Conservation (phyloP, 2,329 filamentous ascomycete species). For the Incumbomyces delicatus region DNA sequence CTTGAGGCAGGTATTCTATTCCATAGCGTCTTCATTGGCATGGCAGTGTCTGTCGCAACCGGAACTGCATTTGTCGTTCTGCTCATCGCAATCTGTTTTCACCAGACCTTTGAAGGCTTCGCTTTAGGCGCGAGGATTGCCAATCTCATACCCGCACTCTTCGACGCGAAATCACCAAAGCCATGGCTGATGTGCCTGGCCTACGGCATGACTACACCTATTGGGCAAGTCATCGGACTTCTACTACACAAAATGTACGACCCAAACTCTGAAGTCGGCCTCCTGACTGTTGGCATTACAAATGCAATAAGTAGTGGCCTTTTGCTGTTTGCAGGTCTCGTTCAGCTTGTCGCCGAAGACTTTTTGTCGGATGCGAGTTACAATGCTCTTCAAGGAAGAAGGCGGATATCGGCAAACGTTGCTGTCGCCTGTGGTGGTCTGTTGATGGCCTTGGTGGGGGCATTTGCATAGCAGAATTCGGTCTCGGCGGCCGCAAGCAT, state of each 20-base stretch:
- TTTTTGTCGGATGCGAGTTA: slow-evolving; percentile 62
- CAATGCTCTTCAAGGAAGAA: slow-evolving; percentile 45
- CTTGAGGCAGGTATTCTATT: slow-evolving; percentile 78
- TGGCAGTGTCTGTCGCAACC: slow-evolving; percentile 73
- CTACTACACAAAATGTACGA: slow-evolving; percentile 71
- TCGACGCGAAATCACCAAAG: slow-evolving; percentile 60
- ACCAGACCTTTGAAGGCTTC: slow-evolving; percentile 82
- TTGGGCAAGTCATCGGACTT: slow-evolving; percentile 75
- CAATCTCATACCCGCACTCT: slow-evolving; percentile 55
- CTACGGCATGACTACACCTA: slow-evolving; percentile 62
- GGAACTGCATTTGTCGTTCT: slow-evolving; percentile 72
- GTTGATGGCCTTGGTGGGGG: slow-evolving; percentile 58
- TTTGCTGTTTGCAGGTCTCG: slow-evolving; percentile 70
- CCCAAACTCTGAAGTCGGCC: slow-evolving; percentile 62
- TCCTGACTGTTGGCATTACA: slow-evolving; percentile 77
- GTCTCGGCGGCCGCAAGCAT: no score
- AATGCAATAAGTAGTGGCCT: slow-evolving; percentile 76
- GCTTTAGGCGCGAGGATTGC: slow-evolving; percentile 78
- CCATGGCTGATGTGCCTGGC: slow-evolving; percentile 63
- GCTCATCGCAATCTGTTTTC: slow-evolving; percentile 69
- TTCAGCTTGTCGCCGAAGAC: slow-evolving; percentile 77
- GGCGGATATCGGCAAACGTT: slow-evolving; percentile 51
- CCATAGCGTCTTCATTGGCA: slow-evolving; percentile 77
- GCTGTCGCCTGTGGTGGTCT: slow-evolving; percentile 51
- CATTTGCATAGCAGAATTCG: slow-evolving; percentile 42